A percentile compares a stretch with the other conserved stretches of the same genome.
Evolutionary conservation across 2,329 filamentous ascomycete species (phyloP).

Genomic region (Fusarium illudens): DNA sequence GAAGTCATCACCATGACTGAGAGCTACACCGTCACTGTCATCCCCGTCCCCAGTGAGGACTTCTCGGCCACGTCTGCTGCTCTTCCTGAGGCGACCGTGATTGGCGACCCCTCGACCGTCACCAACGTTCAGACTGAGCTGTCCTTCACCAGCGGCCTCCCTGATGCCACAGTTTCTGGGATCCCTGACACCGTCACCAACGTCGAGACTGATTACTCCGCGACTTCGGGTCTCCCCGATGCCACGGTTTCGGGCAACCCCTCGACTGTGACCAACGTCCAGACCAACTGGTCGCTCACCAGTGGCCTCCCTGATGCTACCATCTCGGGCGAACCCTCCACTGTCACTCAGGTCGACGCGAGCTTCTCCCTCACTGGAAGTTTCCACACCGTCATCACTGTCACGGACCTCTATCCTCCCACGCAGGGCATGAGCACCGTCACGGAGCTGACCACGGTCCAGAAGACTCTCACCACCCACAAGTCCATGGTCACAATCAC

Average conservation of each 20-base stretch:
- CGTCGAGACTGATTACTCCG: constrained; percentile 28
- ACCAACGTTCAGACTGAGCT: constrained; percentile 44
- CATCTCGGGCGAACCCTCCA: constrained; percentile 44
- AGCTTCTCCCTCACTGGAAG: constrained; percentile 29
- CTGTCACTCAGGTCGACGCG: constrained; percentile 40
- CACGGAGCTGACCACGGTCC: constrained; percentile 40
- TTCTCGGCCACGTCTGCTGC: constrained; percentile 26
- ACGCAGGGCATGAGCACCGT: constrained; percentile 35
- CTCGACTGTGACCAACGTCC: constrained; percentile 42
- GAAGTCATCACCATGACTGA: constrained; percentile 37
- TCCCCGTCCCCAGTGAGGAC: constrained; percentile 33
- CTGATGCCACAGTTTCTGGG: constrained; percentile 47
- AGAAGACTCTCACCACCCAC: constrained; percentile 39
- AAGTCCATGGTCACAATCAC: constrained; percentile 39
- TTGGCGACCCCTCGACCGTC: constrained; percentile 45
- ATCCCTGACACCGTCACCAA: constrained; percentile 45
- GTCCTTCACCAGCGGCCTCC: constrained; percentile 42
- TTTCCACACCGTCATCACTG: constrained; percentile 40
- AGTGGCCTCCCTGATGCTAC: constrained; percentile 45
- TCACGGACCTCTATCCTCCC: constrained; percentile 44
- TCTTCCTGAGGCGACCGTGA: constrained; percentile 35
- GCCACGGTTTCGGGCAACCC: constrained; percentile 39
- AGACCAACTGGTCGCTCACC: constrained; percentile 41
- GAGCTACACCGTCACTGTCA: constrained; percentile 43
- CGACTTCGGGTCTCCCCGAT: constrained; percentile 38